Percentiles rank a stretch among this genome's conserved stretches.
Conservation (phyloP, 2,329 filamentous ascomycete species). For the Curvularia sp. region DNA sequence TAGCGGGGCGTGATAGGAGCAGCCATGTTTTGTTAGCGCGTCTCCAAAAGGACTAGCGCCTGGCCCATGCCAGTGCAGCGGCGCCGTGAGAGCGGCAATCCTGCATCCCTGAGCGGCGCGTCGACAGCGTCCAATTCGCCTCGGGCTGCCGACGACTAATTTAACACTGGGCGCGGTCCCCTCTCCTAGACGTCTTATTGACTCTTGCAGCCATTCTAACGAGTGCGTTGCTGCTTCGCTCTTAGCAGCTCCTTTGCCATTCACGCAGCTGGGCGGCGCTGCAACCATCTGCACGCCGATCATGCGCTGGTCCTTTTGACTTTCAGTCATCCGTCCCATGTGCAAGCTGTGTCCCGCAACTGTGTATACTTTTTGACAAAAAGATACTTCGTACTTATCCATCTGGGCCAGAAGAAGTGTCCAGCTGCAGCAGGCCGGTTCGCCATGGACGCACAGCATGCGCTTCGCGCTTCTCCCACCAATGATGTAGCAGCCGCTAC, state of each 20-base stretch:
- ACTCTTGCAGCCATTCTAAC: not conserved
- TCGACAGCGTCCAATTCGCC: conserved; percentile 7
- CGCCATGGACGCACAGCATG: conserved; percentile 15
- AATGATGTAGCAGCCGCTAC: conserved; percentile 7
- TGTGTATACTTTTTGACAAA: conserved; percentile 13
- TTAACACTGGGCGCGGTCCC: conserved; percentile 15
- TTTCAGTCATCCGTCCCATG: conserved; percentile 8
- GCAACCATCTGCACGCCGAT: conserved; percentile 12
- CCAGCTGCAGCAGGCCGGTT: conserved; percentile 9
- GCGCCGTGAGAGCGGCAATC: not conserved
- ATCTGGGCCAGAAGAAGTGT: conserved; percentile 5
- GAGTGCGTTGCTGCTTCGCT: not conserved
- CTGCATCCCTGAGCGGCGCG: conserved; percentile 4
- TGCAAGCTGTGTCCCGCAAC: not conserved
- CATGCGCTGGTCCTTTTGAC: conserved; percentile 13
- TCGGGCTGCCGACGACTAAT: conserved; percentile 14
- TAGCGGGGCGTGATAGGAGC: conserved; percentile 1
- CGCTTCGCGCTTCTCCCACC: conserved; percentile 9
- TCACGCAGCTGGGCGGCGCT: not conserved
- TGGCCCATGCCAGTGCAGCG: conserved; percentile 12
- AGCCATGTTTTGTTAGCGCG: conserved; percentile 2
- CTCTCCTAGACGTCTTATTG: conserved; percentile 4
- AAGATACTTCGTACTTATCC: not conserved
- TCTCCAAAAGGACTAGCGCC: conserved; percentile 7
- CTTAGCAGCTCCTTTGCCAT: not conserved